Percentiles rank a stretch among this genome's conserved stretches.
phyloP scores from a whole-genome alignment of 202 grass and related monocot genomes.

The Setaria italica region DNA sequence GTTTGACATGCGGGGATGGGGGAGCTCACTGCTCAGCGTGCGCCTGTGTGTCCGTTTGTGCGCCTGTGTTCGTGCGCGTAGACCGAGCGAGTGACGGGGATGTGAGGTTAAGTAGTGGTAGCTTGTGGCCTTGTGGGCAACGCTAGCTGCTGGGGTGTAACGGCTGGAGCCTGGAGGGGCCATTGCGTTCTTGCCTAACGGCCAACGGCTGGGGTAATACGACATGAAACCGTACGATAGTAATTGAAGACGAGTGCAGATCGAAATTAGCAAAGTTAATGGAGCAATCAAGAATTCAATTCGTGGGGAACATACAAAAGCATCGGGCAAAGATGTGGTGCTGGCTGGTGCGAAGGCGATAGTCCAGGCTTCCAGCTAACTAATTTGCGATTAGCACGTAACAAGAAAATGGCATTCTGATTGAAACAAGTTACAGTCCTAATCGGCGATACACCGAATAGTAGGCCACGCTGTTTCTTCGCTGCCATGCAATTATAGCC shows the following conservation, averaged over 20 bases:
- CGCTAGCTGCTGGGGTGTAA: neutral
- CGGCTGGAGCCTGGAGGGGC: neutral
- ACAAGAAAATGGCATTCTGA: neutral
- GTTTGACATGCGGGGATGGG: constrained; percentile 52
- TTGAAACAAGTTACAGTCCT: neutral
- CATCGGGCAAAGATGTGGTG: neutral
- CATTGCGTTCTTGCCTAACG: constrained; percentile 6
- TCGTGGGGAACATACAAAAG: neutral
- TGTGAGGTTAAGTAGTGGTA: neutral
- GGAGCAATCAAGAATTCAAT: neutral
- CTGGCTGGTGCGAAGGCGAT: neutral
- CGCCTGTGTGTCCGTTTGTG: constrained; percentile 24
- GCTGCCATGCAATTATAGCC: constrained; percentile 1
- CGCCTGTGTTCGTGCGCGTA: neutral
- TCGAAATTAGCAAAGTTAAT: neutral
- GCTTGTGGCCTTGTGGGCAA: constrained; percentile 8
- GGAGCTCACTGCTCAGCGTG: constrained; percentile 29
- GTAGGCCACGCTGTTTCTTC: neutral
- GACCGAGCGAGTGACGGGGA: neutral
- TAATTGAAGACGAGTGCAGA: neutral
- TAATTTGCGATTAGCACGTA: neutral
- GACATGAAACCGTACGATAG: neutral
- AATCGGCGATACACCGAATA: neutral
- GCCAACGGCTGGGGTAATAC: neutral
- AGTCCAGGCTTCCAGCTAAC: neutral